These are phyloP conservation scores for Silene latifolia DNA, from an alignment of 148 eudicot genomes.

Conservation along the genomic window DNA sequence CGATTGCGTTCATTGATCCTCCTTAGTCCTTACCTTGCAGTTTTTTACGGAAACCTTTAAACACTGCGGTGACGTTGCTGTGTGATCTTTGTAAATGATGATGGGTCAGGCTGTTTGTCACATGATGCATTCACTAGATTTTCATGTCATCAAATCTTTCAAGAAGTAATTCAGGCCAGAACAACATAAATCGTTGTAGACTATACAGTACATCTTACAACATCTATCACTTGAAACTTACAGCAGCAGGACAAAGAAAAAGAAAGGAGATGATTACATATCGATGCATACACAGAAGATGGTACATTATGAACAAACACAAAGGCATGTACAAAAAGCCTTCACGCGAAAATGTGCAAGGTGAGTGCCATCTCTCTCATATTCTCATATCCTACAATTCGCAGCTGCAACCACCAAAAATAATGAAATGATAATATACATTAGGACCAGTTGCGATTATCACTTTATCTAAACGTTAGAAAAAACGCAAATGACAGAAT, in stretches of 20 bases:
- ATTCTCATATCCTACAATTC: conserved; percentile 68
- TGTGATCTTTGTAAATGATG: too few relatives aligned
- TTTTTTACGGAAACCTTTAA: too few relatives aligned
- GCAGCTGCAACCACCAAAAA: conserved; percentile 50
- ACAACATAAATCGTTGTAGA: not conserved
- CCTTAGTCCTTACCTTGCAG: too few relatives aligned
- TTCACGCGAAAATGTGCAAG: not conserved
- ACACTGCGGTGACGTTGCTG: too few relatives aligned
- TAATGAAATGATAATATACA: not conserved
- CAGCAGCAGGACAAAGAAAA: not conserved
- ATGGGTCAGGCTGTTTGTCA: too few relatives aligned
- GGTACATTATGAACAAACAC: conserved; percentile 6
- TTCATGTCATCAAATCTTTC: too few relatives aligned
- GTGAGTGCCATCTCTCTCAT: not conserved
- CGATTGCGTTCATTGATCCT: too few relatives aligned
- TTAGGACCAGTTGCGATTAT: not conserved
- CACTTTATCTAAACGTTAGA: not conserved
- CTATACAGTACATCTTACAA: not conserved
- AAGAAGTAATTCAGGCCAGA: not conserved
- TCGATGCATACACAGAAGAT: not conserved
- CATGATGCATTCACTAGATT: too few relatives aligned
- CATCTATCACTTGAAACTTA: not conserved
- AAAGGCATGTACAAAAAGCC: conserved; percentile 10
- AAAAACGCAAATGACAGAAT: too few relatives aligned
- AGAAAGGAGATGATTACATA: not conserved